Evolutionary conservation across 768 basidiomycete species (phyloP).

Genomic region (Boletus rubroflammeus): DNA sequence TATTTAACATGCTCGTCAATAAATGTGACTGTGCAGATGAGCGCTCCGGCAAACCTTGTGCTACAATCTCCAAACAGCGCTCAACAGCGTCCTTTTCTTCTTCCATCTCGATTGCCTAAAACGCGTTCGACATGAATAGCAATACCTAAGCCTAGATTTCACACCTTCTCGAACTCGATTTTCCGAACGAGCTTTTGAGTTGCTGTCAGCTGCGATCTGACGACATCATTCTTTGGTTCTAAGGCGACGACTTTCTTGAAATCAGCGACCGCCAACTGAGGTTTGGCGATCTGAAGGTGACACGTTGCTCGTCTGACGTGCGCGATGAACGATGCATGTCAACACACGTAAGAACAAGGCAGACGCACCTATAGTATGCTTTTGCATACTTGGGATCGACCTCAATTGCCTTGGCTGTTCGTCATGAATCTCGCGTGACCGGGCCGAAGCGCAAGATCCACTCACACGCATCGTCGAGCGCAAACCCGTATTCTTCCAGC

Average conservation of each 20-base stretch:
- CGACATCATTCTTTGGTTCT: conserved; percentile 83
- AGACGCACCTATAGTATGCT: conserved; percentile 72
- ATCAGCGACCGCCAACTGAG: conserved; percentile 81
- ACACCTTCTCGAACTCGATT: conserved; percentile 89
- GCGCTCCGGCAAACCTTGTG: conserved; percentile 50
- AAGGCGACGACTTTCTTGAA: conserved; percentile 79
- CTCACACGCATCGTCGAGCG: conserved; percentile 82
- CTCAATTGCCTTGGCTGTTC: conserved; percentile 74
- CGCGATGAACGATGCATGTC: background rate
- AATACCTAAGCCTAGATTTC: conserved; percentile 3
- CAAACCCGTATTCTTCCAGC: conserved; percentile 92
- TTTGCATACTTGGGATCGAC: conserved; percentile 90
- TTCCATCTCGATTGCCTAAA: conserved; percentile 86
- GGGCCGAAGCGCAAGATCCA: conserved; percentile 15
- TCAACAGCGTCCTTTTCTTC: conserved; percentile 79
- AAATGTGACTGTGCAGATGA: background rate
- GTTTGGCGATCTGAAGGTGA: conserved; percentile 85
- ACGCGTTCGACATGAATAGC: background rate
- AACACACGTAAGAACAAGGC: background rate
- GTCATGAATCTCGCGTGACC: conserved; percentile 16
- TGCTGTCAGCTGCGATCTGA: conserved; percentile 74
- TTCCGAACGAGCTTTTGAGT: conserved; percentile 89
- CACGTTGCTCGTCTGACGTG: conserved; percentile 76
- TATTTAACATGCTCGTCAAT: conserved; percentile 23
- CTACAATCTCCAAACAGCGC: conserved; percentile 75